phyloP scores from a whole-genome alignment of 2,329 filamentous ascomycete species.

The Cercospora zeae-maydis region DNA sequence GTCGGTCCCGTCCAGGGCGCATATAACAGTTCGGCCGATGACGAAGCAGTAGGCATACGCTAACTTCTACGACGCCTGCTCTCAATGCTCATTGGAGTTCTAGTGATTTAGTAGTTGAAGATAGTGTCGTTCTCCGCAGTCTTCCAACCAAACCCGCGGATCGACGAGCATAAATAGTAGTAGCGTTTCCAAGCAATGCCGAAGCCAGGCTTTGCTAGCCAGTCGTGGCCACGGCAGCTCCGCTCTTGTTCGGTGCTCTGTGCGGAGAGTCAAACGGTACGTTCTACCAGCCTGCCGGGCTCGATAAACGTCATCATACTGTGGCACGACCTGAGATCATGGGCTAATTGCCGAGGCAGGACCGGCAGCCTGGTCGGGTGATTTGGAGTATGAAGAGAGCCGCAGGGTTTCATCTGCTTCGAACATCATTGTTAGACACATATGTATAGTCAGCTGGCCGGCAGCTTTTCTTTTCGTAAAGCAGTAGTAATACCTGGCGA shows the following conservation, averaged over 20 bases:
- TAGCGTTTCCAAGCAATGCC: neutral
- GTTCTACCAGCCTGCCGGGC: neutral
- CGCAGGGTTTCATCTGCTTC: neutral
- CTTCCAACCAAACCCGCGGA: neutral
- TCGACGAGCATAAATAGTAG: neutral
- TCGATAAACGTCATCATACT: neutral
- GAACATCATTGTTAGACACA: neutral
- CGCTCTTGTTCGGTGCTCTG: neutral
- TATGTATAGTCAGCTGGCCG: neutral
- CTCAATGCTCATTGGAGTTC: neutral
- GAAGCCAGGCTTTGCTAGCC: neutral
- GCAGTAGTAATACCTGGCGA: neutral
- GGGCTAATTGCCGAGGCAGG: neutral
- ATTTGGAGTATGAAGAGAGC: neutral
- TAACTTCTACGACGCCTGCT: neutral
- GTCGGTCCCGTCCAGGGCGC: neutral
- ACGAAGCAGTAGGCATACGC: neutral
- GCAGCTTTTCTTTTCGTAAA: neutral
- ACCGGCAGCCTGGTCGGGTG: neutral
- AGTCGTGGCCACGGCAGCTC: neutral
- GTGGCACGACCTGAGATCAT: neutral
- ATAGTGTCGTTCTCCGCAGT: neutral
- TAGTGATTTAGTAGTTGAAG: neutral
- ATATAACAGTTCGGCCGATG: neutral
- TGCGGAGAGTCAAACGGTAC: neutral